Conservation (phyloP, 352 stramenopile species). For the Phytopythium kandeliae region DNA sequence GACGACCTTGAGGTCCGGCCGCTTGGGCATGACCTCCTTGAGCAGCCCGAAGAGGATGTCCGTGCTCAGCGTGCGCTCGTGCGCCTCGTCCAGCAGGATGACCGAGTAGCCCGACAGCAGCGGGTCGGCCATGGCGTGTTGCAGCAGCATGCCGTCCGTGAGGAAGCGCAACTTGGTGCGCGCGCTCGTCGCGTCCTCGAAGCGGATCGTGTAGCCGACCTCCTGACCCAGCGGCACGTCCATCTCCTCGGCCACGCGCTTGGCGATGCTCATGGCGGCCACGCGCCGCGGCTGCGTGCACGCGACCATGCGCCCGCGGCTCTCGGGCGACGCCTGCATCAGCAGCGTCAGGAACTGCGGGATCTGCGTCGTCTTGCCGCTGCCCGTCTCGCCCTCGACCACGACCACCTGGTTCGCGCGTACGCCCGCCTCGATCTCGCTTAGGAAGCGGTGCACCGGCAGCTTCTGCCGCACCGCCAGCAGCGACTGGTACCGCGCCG, state of each 20-base stretch:
- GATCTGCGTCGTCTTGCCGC: conserved; percentile 97
- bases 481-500: conserved; percentile 89
- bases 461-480: conserved; percentile 93
- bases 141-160: conserved; percentile 76
- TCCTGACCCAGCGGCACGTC: conserved; percentile 38
- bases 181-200: conserved; percentile 88
- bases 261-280: conserved; percentile 96
- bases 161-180: conserved; percentile 81
- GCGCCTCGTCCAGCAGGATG: conserved; percentile 96
- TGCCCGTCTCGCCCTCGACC: conserved; percentile 97
- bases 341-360: conserved; percentile 96
- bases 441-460: conserved; percentile 96
- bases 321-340: conserved; percentile 85
- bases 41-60: conserved; percentile 97
- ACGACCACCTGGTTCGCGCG: conserved; percentile 95
- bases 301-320: conserved; percentile 27
- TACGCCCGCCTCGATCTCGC: conserved; percentile 96
- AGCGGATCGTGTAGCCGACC: conserved; percentile 97
- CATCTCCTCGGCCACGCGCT: conserved; percentile 97
- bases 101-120: conserved; percentile 77
- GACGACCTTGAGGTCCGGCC: conserved; percentile 89
- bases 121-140: conserved; percentile 75
- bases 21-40: conserved; percentile 55
- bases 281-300: conserved; percentile 94
- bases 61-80: conserved; percentile 97